Evolutionary conservation across 306 rosid species (phyloP).

Genomic region (Prosopis cineraria): DNA sequence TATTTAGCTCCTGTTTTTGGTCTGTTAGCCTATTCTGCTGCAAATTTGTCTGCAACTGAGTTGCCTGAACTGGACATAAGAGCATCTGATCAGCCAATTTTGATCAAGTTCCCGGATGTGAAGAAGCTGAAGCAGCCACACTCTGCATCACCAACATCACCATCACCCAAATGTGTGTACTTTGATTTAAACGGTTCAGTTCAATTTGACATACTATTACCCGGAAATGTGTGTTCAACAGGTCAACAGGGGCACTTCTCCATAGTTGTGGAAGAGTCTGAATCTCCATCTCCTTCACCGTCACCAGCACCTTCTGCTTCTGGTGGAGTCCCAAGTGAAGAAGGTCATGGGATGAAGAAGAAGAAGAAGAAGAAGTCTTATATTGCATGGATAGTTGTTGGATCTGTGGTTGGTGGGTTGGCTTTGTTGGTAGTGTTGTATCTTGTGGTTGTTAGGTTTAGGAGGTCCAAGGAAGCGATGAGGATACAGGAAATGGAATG

Average conservation of each 20-base stretch:
- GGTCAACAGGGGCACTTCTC: slow-evolving; percentile 59
- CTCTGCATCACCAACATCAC: slow-evolving; percentile 14
- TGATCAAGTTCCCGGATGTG: slow-evolving; percentile 41
- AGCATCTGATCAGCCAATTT: slow-evolving; percentile 39
- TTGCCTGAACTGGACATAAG: slow-evolving; percentile 50
- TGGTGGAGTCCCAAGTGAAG: neutral
- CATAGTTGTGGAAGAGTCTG: slow-evolving; percentile 50
- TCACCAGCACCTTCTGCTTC: slow-evolving; percentile 9
- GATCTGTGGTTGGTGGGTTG: slow-evolving; percentile 40
- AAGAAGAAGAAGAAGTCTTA: neutral
- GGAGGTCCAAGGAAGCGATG: slow-evolving; percentile 7
- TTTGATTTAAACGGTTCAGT: slow-evolving; percentile 56
- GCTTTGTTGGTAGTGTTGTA: slow-evolving; percentile 27
- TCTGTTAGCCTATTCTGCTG: slow-evolving; percentile 48
- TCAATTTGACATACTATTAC: slow-evolving; percentile 38
- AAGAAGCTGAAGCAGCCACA: slow-evolving; percentile 1
- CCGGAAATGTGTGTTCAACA: slow-evolving; percentile 46
- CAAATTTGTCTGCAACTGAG: slow-evolving; percentile 42
- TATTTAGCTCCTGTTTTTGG: slow-evolving; percentile 64
- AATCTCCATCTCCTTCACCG: slow-evolving; percentile 32
- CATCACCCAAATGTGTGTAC: slow-evolving; percentile 45
- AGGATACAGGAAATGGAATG: slow-evolving; percentile 41
- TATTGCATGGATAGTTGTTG: slow-evolving; percentile 33
- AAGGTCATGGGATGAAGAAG: neutral
- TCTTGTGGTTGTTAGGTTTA: slow-evolving; percentile 27